Evolutionary conservation across 139 green algal species (phyloP), one percentile per base, ranked within the genome.

Genomic region (Zygnema cylindricum): DNA sequence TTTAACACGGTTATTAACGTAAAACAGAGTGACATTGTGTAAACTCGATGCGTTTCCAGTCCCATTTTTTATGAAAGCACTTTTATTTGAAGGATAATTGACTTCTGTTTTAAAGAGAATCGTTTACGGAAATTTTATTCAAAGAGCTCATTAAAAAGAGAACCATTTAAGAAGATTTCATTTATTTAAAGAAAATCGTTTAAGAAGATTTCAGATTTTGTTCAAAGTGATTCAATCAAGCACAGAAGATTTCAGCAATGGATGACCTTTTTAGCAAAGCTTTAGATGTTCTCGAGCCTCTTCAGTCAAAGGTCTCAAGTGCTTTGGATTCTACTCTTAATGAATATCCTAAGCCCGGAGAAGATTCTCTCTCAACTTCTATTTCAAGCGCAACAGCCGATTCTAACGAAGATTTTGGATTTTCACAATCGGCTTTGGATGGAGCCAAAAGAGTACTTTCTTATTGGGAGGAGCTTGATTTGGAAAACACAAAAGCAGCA

Each of bases 401-500:
- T 25, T 40, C 76, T 16, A 30, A 35, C 23, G 49, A 86, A 30
- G 78, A 86, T 63, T 55, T n/a, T 38, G 76, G 69, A 3, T 22
- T 88, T 11, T 38, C 83, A 22, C 83, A 57, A 1, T 43, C 69
- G 11, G 83, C 83, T 1, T 36, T 88, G n/a, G 38, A 55, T 22
- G 83, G 39, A 7, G 83, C 83, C 30, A n/a, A 77, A 32, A 32
- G 83, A 16, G 85, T 90, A 39, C 78, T 90, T 33, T 1, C 23
- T n/a, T 88, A 43, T 22, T 90, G 85, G 85, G 78, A 90, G 78
- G 85, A 90, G 82, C 77, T 90, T 41, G 95, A 98, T 55, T 86
- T 98, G 71, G 96, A 98, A 69, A 78, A 69, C 23, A 92, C 95
- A 82, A 92, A 96, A 0, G 42, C 78, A 1, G 92, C 94, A 81